Conservation (phyloP, 495 filamentous ascomycete genomes). For the Entonaema liquescens region DNA sequence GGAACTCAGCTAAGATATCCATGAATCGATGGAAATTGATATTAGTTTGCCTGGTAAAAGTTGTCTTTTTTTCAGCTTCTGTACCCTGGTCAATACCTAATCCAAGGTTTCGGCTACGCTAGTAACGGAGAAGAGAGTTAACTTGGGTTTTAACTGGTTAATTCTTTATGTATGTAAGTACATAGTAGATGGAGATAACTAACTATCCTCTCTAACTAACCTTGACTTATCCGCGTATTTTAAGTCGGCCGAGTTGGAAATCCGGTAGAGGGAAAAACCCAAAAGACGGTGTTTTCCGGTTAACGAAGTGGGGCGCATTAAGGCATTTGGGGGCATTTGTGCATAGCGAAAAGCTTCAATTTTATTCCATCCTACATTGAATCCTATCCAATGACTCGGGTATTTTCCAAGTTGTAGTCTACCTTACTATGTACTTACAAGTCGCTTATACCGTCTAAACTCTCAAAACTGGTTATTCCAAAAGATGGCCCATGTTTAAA, state of each 20-base stretch:
- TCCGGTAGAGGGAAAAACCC: not conserved
- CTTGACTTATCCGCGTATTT: not conserved
- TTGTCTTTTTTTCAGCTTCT: not conserved
- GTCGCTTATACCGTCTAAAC: not conserved
- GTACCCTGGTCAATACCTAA: not conserved
- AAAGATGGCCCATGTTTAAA: not conserved
- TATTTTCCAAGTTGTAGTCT: not conserved
- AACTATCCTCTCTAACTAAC: no score
- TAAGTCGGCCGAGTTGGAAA: not conserved
- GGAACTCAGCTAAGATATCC: not conserved
- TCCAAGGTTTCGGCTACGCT: not conserved
- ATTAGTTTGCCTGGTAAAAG: not conserved
- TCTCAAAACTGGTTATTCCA: not conserved
- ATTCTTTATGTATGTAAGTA: no score
- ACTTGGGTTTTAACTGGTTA: not conserved
- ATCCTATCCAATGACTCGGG: not conserved
- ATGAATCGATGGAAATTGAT: not conserved
- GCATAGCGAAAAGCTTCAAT: not conserved
- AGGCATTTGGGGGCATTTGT: no score
- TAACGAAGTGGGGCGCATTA: not conserved
- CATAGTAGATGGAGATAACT: no score
- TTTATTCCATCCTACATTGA: not conserved
- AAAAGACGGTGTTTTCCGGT: not conserved
- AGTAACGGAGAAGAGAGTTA: not conserved
- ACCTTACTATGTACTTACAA: not conserved